These are phyloP conservation scores for Nothomitra cinnamomea DNA, from an alignment of 2,329 filamentous ascomycete genomes.

Conservation along the genomic window DNA sequence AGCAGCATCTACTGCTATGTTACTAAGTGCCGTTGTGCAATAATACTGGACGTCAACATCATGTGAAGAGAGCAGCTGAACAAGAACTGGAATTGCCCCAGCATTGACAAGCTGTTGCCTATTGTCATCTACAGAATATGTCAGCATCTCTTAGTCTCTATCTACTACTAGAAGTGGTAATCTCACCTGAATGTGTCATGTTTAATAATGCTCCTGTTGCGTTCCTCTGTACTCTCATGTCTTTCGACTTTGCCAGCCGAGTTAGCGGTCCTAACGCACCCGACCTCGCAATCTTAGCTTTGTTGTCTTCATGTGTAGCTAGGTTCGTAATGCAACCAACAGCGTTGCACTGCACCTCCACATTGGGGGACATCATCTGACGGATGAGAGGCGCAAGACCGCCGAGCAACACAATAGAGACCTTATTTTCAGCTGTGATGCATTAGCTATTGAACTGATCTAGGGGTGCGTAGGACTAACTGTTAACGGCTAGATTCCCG, in stretches of 20 bases:
- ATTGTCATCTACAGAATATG: conserved; percentile 60
- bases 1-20: conserved; percentile 85
- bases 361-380: conserved; percentile 96
- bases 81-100: conserved; percentile 91
- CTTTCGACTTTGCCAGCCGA: conserved; percentile 84
- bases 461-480: conserved; percentile 35
- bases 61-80: conserved; percentile 78
- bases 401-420: conserved; percentile 82
- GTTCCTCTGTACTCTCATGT: conserved; percentile 96
- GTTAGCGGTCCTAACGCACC: conserved; percentile 85
- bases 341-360: conserved; percentile 97
- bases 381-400: conserved; percentile 83
- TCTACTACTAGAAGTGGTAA: background rate
- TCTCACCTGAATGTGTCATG: conserved; percentile 93
- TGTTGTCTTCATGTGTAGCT: conserved; percentile 97
- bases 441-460: conserved; percentile 24
- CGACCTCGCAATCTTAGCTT: conserved; percentile 92
- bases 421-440: conserved; percentile 82
- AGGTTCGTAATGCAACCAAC: conserved; percentile 98
- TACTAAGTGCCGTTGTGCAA: conserved; percentile 94
- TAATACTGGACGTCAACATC: conserved; percentile 99
- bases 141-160: background rate
- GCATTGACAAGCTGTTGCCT: conserved; percentile 93
- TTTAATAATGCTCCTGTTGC: conserved; percentile 91
- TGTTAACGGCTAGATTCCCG: conserved; percentile 92